Percentiles rank a stretch among this genome's conserved stretches.
Conservation (phyloP, 1,284 basidiomycete genomes). For the Ceraceosorus guamensis region DNA sequence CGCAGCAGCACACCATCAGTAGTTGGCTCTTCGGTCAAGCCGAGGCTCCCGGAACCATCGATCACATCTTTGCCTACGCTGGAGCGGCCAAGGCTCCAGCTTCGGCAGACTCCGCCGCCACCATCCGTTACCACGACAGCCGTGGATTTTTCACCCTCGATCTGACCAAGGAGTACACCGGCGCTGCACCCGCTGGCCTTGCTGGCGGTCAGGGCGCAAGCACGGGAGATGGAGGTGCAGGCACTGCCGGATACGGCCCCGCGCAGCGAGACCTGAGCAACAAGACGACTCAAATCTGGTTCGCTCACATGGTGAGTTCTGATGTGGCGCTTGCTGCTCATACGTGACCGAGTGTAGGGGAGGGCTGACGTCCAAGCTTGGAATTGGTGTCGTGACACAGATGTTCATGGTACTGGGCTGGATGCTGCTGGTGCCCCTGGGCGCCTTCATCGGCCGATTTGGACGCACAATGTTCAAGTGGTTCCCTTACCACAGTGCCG, state of each 20-base stretch:
- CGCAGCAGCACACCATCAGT: constrained; percentile 44
- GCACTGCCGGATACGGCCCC: constrained; percentile 1
- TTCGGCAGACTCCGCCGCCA: constrained; percentile 10
- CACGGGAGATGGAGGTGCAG: background rate
- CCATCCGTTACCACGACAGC: constrained; percentile 17
- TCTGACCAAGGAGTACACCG: constrained; percentile 29
- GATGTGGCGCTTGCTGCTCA: background rate
- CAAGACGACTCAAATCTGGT: background rate
- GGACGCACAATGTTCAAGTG: constrained; percentile 57
- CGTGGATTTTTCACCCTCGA: constrained; percentile 25
- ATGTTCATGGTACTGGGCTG: constrained; percentile 53
- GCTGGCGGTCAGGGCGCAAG: constrained; percentile 22
- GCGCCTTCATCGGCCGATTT: constrained; percentile 58
- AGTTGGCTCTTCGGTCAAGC: constrained; percentile 25
- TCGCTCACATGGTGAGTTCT: constrained; percentile 10
- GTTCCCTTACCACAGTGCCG: constrained; percentile 57
- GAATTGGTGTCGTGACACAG: constrained; percentile 7
- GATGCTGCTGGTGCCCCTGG: constrained; percentile 58
- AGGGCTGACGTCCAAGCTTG: background rate
- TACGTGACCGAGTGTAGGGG: background rate
- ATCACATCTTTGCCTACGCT: constrained; percentile 23
- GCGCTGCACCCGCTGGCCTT: constrained; percentile 4
- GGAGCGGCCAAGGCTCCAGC: constrained; percentile 20
- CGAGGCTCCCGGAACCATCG: constrained; percentile 11
- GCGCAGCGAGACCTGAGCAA: background rate